Conservation (phyloP, 1,139 yeast genomes). For the Saccharomyces pastorianus region DNA sequence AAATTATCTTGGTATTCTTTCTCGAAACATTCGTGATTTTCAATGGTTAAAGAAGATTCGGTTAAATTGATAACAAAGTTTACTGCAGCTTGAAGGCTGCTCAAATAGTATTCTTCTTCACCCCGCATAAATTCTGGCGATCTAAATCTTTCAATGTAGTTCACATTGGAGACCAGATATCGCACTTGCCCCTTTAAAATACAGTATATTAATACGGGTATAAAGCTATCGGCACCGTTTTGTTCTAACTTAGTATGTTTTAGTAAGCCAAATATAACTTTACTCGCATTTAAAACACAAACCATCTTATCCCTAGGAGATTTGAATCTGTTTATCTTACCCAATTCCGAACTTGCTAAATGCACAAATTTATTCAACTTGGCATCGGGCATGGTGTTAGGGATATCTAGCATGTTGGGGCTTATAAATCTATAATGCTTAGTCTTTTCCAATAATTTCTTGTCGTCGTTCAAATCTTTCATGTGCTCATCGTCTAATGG, state of each 20-base stretch:
- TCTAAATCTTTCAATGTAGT: conserved; percentile 78
- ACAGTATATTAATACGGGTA: conserved; percentile 77
- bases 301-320: conserved; percentile 94
- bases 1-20: conserved; percentile 36
- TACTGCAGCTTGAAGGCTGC: conserved; percentile 78
- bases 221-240: conserved; percentile 88
- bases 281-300: conserved; percentile 84
- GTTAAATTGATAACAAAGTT: conserved; percentile 60
- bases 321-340: conserved; percentile 70
- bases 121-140: conserved; percentile 70
- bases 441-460: conserved; percentile 46
- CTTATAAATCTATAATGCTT: conserved; percentile 66
- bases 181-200: conserved; percentile 61
- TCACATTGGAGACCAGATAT: conserved; percentile 64
- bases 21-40: conserved; percentile 49
- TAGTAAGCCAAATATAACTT: conserved; percentile 80
- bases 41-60: conserved; percentile 51
- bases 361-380: conserved; percentile 54
- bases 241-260: conserved; percentile 53
- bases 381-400: conserved; percentile 37
- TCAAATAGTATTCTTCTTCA: conserved; percentile 80
- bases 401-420: conserved; percentile 71
- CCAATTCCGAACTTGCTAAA: conserved; percentile 63
- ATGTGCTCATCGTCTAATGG: conserved; percentile 42
- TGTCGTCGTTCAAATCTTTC: conserved; percentile 59